These are phyloP conservation scores for Salvia splendens DNA, from an alignment of 257 asterid species.

Conservation along the genomic window DNA sequence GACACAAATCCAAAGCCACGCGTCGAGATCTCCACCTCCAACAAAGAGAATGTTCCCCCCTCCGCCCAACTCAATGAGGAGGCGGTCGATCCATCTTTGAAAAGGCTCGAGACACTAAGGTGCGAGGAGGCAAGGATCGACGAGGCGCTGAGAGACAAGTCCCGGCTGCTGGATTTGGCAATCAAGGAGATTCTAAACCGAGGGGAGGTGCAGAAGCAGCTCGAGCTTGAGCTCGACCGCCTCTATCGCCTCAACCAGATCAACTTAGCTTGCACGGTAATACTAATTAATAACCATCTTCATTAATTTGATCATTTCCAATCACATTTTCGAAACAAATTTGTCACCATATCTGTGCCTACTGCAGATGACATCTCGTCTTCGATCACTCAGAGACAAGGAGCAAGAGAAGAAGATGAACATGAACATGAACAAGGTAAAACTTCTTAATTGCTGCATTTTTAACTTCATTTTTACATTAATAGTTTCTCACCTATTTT, in stretches of 20 bases:
- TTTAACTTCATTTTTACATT: background rate
- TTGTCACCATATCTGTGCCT: background rate
- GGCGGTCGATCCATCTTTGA: background rate
- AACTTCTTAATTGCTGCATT: background rate
- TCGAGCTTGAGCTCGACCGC: slow-evolving; percentile 88
- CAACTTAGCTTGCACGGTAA: slow-evolving; percentile 64
- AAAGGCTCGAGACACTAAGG: slow-evolving; percentile 62
- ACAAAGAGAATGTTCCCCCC: slow-evolving; percentile 67
- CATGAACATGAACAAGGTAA: slow-evolving; percentile 27
- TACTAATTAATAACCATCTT: background rate
- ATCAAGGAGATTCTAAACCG: slow-evolving; percentile 52
- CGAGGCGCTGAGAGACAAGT: slow-evolving; percentile 51
- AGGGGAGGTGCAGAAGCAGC: slow-evolving; percentile 74
- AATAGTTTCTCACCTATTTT: background rate
- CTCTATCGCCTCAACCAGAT: slow-evolving; percentile 77
- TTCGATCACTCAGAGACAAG: slow-evolving; percentile 68
- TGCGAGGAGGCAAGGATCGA: slow-evolving; percentile 57
- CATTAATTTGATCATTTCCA: too few relatives aligned
- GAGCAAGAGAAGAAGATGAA: slow-evolving; percentile 51
- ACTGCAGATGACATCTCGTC: slow-evolving; percentile 48
- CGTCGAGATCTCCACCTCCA: slow-evolving; percentile 37
- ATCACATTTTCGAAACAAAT: too few relatives aligned
- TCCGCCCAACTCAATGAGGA: slow-evolving; percentile 30
- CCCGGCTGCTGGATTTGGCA: slow-evolving; percentile 51
- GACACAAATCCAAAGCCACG: slow-evolving; percentile 21